Base-by-base conservation (phyloP, 805 yeast genomes). In the Debaryomyces prosopidis region DNA sequence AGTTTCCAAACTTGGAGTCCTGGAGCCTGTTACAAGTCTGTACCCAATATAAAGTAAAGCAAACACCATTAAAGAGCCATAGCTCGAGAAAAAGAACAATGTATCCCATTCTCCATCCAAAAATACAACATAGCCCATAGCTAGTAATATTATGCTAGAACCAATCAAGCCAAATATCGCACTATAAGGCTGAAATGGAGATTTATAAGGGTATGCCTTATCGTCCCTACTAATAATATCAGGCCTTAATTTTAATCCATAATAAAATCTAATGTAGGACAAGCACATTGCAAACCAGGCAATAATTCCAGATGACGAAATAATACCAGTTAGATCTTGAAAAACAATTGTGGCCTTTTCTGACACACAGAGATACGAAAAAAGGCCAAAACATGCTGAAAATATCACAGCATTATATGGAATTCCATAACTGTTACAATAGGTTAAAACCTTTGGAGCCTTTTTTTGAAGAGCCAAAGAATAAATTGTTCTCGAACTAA, bases 241-340 rank as follows among this genome's bases (percentile, higher is more conserved):
- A 0, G 85, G 84, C 38, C 90, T 65, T 42, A 69, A 63, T 50
- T 75, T 73, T 49, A 85, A 63, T 0, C 87, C 91, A 49, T 74
- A 79, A 61, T 77, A 82, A 56, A 85, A 85, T 43, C 91, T 64
- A 32, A 85, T 59, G 57, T 75, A 86, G 2, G 89, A 73, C 14
- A 82, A 58, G 53, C 86, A 81, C 78, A 85, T 80, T 4, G 89
- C 87, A 51, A 76, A 74, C 96, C 96, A 89, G 36, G 87, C 89
- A 30, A 89, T 65, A 43, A 89, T 77, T 0, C 90, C 91, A 1
- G 91, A 78, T 0, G 91, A 80, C 2, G 91, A 82, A 42, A 87
- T 78, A 30, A 87, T 73, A 52, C 82, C 81, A 6, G 86, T 77
- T 46, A 87, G 66, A 53, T 84, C 79, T 48, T 80, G 85, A 52